Conservation (phyloP, 805 yeast species). For the Wickerhamiella bombiphila region DNA sequence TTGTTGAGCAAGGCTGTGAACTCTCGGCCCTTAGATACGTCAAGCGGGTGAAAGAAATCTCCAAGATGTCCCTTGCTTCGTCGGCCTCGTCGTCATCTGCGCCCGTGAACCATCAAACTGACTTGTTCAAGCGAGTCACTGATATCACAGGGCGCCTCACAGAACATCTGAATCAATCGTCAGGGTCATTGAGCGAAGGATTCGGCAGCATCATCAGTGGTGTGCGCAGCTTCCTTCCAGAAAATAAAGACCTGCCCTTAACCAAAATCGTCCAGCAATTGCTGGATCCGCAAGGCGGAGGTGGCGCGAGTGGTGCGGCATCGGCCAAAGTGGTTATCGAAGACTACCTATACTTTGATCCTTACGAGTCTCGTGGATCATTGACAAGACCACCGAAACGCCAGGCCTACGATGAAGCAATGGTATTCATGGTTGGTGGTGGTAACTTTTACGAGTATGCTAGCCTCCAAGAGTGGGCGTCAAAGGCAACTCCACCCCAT, state of each 20-base stretch:
- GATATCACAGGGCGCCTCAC: slow-evolving; percentile 57
- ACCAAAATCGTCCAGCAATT: slow-evolving; percentile 85
- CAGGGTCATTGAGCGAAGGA: slow-evolving; percentile 77
- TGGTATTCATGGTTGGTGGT: slow-evolving; percentile 92
- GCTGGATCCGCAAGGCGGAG: slow-evolving; percentile 50
- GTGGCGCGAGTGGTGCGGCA: slow-evolving; percentile 31
- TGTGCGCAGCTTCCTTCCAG: slow-evolving; percentile 74
- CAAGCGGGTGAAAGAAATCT: slow-evolving; percentile 64
- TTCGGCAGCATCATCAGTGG: slow-evolving; percentile 81
- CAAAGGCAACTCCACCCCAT: slow-evolving; percentile 32
- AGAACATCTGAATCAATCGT: slow-evolving; percentile 66
- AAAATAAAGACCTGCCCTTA: slow-evolving; percentile 73
- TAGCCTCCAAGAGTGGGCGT: slow-evolving; percentile 74
- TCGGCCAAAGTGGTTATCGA: slow-evolving; percentile 36
- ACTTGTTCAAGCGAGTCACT: slow-evolving; percentile 37
- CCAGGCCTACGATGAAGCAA: slow-evolving; percentile 61
- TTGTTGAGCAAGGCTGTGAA: slow-evolving; percentile 44
- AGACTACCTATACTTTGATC: slow-evolving; percentile 82
- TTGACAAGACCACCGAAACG: slow-evolving; percentile 81
- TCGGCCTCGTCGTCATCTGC: slow-evolving; percentile 13
- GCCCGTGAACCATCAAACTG: slow-evolving; percentile 17
- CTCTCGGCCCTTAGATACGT: slow-evolving; percentile 55
- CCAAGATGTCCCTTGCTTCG: slow-evolving; percentile 32
- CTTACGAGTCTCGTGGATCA: slow-evolving; percentile 72
- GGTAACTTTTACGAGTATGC: slow-evolving; percentile 92